Percentiles rank a stretch among this genome's conserved stretches.
Evolutionary conservation across 768 basidiomycete species (phyloP).

Genomic region (Termitomyces sp.): DNA sequence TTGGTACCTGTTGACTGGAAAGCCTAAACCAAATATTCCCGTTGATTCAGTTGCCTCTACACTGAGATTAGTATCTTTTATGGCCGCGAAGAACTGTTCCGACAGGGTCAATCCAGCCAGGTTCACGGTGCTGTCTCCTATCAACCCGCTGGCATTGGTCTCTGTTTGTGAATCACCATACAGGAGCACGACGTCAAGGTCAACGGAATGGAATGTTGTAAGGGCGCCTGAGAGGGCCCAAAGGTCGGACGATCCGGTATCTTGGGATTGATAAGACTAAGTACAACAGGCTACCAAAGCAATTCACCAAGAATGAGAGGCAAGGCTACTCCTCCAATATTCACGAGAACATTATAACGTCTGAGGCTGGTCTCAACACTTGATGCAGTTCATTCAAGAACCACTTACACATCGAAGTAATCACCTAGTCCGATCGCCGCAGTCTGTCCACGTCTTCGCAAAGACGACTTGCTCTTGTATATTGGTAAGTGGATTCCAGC

Average conservation of each 20-base stretch:
- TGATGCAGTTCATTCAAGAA: background rate
- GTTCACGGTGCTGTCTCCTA: conserved; percentile 53
- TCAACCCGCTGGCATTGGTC: conserved; percentile 58
- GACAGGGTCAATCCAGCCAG: conserved; percentile 45
- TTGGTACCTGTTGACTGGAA: conserved; percentile 58
- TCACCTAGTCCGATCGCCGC: conserved; percentile 54
- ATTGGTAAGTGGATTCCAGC: conserved; percentile 34
- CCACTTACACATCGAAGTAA: conserved; percentile 53
- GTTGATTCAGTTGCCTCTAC: conserved; percentile 48
- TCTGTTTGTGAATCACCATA: conserved; percentile 73
- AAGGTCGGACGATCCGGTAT: conserved; percentile 75
- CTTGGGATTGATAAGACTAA: conserved; percentile 23
- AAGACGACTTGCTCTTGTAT: conserved; percentile 14
- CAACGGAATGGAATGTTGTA: conserved; percentile 38
- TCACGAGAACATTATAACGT: conserved; percentile 57
- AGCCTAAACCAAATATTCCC: conserved; percentile 74
- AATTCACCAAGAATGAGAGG: conserved; percentile 57
- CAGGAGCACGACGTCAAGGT: conserved; percentile 40
- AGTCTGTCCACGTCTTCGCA: conserved; percentile 23
- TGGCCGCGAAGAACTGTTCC: conserved; percentile 58
- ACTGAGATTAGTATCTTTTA: conserved; percentile 64
- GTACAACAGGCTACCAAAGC: background rate
- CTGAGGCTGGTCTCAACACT: conserved; percentile 26
- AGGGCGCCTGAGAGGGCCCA: conserved; percentile 67
- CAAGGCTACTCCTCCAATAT: conserved; percentile 43